Evolutionary conservation across 768 basidiomycete genomes (phyloP).

Genomic region (Termitomyces sp.): DNA sequence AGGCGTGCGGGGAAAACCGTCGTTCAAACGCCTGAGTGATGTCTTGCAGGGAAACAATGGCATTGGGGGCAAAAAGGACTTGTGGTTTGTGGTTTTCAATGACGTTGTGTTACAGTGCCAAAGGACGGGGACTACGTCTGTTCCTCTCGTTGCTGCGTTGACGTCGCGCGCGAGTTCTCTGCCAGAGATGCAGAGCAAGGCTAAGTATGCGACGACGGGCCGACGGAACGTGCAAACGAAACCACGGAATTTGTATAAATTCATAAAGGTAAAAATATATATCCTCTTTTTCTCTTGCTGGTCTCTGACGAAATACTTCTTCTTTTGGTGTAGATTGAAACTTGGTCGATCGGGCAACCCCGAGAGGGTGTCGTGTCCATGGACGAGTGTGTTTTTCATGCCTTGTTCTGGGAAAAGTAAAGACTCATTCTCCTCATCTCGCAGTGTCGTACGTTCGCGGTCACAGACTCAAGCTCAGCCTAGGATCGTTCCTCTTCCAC

Average conservation of each 20-base stretch:
- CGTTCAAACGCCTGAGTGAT: conserved; percentile 86
- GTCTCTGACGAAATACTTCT: not conserved
- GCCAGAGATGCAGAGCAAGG: conserved; percentile 79
- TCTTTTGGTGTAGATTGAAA: conserved; percentile 58
- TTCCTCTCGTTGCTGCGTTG: conserved; percentile 67
- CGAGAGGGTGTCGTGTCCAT: conserved; percentile 80
- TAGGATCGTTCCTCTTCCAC: conserved; percentile 62
- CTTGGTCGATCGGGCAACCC: conserved; percentile 80
- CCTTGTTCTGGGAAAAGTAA: not conserved
- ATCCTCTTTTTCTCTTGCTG: conserved; percentile 2
- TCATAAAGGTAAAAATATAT: conserved; percentile 60
- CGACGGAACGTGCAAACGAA: conserved; percentile 71
- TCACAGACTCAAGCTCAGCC: conserved; percentile 58
- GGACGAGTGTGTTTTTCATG: conserved; percentile 68
- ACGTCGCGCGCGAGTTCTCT: conserved; percentile 69
- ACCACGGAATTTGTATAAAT: conserved; percentile 91
- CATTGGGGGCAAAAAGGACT: conserved; percentile 69
- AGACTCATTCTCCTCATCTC: conserved; percentile 9
- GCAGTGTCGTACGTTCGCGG: conserved; percentile 68
- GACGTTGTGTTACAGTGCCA: conserved; percentile 94
- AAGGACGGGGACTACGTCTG: conserved; percentile 80
- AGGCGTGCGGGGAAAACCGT: conserved; percentile 75
- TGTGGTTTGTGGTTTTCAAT: conserved; percentile 95
- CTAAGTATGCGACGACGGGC: conserved; percentile 81
- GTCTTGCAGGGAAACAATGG: conserved; percentile 60